A percentile compares a stretch with the other conserved stretches of the same genome.
Evolutionary conservation across 768 basidiomycete genomes (phyloP).

Genomic region (Tulasnella sp.): DNA sequence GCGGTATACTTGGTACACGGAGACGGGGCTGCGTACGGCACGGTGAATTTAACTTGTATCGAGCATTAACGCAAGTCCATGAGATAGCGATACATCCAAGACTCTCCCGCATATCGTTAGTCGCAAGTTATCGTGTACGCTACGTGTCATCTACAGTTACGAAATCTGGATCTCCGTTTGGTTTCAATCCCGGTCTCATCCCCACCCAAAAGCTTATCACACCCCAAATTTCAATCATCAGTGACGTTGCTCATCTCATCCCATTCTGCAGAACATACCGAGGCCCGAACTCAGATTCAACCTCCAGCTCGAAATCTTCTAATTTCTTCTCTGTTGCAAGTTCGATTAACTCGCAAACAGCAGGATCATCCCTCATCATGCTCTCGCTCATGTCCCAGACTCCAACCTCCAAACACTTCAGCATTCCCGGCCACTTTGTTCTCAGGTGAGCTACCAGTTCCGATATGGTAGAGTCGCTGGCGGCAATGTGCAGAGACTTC

Average conservation of each 20-base stretch:
- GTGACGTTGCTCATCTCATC: too few relatives aligned
- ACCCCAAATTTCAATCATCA: background rate
- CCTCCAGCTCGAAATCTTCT: background rate
- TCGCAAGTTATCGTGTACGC: background rate
- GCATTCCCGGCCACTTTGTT: background rate
- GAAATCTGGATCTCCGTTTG: too few relatives aligned
- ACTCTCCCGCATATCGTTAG: background rate
- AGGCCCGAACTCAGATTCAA: background rate
- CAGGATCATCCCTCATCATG: background rate
- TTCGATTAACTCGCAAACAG: background rate
- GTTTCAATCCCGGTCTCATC: background rate
- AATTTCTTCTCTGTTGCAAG: background rate
- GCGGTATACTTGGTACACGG: too few relatives aligned
- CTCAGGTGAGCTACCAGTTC: background rate
- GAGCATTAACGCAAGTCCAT: too few relatives aligned
- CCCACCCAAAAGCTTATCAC: background rate
- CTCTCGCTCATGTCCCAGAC: background rate
- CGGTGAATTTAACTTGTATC: too few relatives aligned
- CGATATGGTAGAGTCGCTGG: background rate
- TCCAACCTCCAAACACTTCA: background rate
- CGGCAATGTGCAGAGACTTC: background rate
- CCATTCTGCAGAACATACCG: background rate
- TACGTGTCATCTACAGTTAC: background rate
- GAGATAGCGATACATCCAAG: background rate
- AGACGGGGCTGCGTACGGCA: too few relatives aligned